A percentile compares a stretch with the other conserved stretches of the same genome.
Evolutionary conservation across 2,329 filamentous ascomycete species (phyloP).

Genomic region (Aspergillus awamori): DNA sequence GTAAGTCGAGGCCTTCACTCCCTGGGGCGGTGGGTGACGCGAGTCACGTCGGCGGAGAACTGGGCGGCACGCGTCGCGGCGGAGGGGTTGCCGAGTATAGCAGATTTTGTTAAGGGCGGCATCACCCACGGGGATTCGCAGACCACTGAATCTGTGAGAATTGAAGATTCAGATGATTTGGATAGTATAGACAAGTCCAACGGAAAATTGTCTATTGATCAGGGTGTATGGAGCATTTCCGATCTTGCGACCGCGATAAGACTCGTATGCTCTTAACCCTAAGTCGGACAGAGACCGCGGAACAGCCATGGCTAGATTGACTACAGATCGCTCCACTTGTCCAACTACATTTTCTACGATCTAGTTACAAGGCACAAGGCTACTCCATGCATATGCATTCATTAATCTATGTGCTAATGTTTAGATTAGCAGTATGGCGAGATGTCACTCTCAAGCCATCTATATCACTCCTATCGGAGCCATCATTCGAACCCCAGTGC

Average conservation of each 20-base stretch:
- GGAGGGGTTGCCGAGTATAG: slow-evolving; percentile 3
- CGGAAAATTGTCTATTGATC: too few relatives aligned
- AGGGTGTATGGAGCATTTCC: too few relatives aligned
- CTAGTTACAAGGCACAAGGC: not conserved
- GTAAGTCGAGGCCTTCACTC: not conserved
- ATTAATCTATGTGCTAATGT: slow-evolving; percentile 40
- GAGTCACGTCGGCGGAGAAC: slow-evolving; percentile 14
- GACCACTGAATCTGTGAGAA: too few relatives aligned
- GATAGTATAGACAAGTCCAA: too few relatives aligned
- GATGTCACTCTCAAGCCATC: slow-evolving; percentile 11
- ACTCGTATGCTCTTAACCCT: too few relatives aligned
- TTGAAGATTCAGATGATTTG: too few relatives aligned
- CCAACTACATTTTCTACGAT: too few relatives aligned
- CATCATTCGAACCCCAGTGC: slow-evolving; percentile 18
- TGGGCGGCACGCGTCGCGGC: slow-evolving; percentile 33
- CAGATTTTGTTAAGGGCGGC: not conserved
- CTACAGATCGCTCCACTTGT: too few relatives aligned
- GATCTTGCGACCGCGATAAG: too few relatives aligned
- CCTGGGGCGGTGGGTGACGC: not conserved
- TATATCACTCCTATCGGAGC: slow-evolving; percentile 16
- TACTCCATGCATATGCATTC: slow-evolving; percentile 11
- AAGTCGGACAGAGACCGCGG: too few relatives aligned
- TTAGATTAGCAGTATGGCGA: slow-evolving; percentile 37
- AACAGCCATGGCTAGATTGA: too few relatives aligned
- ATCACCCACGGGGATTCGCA: too few relatives aligned